Base-by-base conservation (phyloP, 2,329 filamentous ascomycete genomes). In the Chaetothyriales sp. region DNA sequence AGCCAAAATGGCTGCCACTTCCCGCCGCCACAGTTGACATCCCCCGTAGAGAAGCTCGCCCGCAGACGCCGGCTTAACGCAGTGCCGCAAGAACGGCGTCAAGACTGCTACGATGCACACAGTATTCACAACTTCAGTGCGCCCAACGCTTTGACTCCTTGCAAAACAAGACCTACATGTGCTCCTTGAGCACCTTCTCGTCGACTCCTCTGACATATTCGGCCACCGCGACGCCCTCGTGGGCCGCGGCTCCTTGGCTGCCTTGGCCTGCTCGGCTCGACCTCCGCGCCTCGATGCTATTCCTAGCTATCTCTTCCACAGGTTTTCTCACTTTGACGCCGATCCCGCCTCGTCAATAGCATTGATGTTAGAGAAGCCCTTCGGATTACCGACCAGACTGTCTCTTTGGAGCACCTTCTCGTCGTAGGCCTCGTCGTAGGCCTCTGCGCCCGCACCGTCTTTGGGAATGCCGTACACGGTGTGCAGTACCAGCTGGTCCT, bases 381-480 rank as follows among this genome's bases (percentile, higher is more conserved):
- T 59, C 10, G 54, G 51, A 46, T 58, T 58, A 29, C 55, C 57
- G 6, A 56, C 55, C 20, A 56, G 43, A 33, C 57, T 58, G 37
- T 53, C 54, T 29, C 43, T 50, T 18, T 52, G 22, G 37, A 55
- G 49, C n/a, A 56, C 53, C 18, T 54, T 56, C 49, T 58, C 57
- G 28, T 53, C 51, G 18, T 53, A 54, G 3, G 48, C 47, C 20
- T 56, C 55, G 19, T 57, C 55, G 44, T 54, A 54, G 2, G 48
- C 54, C 28, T 59, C 57, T 33, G 54, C 53, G 19, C 54, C 51
- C 8, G 29, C 49, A 5, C 51, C 50, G 25, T 50, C 47, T 40
- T 48, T 49, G 37, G 54, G 56, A 25, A 58, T 54, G 22, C 58
- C 58, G 46, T 57, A 57, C 13, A 58, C 50, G 2, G 55, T 57